Evolutionary conservation across 495 filamentous ascomycete species (phyloP), one percentile per base, ranked within the genome.

Genomic region (Jackrogersella minutella): DNA sequence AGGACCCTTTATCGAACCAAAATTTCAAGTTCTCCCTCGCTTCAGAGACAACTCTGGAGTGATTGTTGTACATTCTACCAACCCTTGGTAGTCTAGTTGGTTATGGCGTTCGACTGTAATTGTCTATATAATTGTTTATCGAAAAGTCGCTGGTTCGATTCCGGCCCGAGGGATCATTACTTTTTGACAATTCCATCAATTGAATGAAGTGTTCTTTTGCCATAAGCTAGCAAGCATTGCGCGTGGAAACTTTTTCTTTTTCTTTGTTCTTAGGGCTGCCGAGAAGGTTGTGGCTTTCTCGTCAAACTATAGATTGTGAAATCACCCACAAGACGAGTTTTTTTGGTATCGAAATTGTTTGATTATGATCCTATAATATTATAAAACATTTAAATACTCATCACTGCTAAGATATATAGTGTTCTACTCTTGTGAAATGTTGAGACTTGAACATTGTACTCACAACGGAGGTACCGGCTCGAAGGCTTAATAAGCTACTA

Each of bases 71-170:
- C 33, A 6, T 24, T 16, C 39, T 2, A 28, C 31, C 24, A 21
- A 2, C 66, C 66, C 66, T 69, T 69, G 66, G 66, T 69, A 51
- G 66, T 69, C 50, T 66, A 71, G 74, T 58, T 79, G 78, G 72
- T 72, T 66, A 64, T 55, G 44, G 41, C 61, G 31, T 60, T 66
- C 62, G 46, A 53, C 60, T 65, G 66, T 65, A 70, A 66, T 60
- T 62, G 58, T 8, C 17, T 34, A n/a, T 10, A 52, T 13, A 46
- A 61, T 72, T 69, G 60, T 63, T 16, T 56, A 68, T 58, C 57
- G 69, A 66, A 72, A 69, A 58, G 62, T 66, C 60, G 64, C 49
- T 60, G 53, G 47, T 50, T 63, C 58, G 62, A 62, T 56, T 69
- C 66, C 66, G 66, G 66, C 66, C 62, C 69, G 58, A 58, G 53